Conservation (phyloP, 176 grass and related monocot species). For the Olyra latifolia region DNA sequence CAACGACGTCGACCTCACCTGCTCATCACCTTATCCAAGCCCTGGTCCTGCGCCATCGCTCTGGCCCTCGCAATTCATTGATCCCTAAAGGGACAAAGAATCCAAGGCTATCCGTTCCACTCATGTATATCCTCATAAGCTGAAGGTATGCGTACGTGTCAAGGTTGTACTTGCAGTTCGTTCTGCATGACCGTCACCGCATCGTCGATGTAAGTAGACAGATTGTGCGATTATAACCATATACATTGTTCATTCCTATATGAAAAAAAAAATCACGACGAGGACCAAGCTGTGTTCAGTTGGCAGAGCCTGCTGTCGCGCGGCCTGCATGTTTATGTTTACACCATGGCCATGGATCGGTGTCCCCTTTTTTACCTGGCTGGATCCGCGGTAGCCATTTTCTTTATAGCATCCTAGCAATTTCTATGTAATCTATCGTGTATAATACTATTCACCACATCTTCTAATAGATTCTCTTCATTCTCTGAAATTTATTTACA, state of each 20-base stretch:
- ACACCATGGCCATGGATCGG: no score
- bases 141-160: not conserved
- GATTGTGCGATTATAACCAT: not conserved
- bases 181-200: not conserved
- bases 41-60: constrained; percentile 20
- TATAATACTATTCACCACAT: no score
- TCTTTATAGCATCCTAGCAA: no score
- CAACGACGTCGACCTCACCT: not conserved
- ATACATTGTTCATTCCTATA: not conserved
- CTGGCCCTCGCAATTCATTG: constrained; percentile 21
- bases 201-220: not conserved
- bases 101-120: not conserved
- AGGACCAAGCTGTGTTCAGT: no score
- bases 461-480: no score
- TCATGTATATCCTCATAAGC: not conserved
- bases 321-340: no score
- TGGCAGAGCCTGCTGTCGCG: no score
- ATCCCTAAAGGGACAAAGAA: constrained; percentile 7
- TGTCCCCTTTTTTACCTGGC: no score
- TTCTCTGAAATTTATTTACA: no score
- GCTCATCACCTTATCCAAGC: constrained; percentile 36
- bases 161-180: constrained; percentile 1
- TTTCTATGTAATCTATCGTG: no score
- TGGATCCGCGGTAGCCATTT: no score
- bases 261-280: not conserved